Evolutionary conservation across 768 basidiomycete genomes (phyloP).

Genomic region (Rhodotorula babjevae): DNA sequence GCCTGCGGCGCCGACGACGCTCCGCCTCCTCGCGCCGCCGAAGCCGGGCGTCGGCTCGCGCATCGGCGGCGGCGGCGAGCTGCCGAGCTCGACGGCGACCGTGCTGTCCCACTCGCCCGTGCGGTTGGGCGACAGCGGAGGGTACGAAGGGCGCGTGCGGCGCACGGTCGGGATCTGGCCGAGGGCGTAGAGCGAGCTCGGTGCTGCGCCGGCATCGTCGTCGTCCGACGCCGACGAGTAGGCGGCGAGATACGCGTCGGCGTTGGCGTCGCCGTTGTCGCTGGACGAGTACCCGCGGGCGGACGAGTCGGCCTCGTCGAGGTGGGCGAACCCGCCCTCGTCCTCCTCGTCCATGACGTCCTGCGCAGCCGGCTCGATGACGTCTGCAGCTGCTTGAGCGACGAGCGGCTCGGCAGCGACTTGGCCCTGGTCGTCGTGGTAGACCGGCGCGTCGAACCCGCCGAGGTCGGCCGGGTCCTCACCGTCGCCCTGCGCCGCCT

Average conservation of each 20-base stretch:
- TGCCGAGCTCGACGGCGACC: not conserved
- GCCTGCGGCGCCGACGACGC: too few relatives aligned
- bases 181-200: too few relatives aligned
- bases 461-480: not conserved
- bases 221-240: too few relatives aligned
- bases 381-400: not conserved
- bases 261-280: not conserved
- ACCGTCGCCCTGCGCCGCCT: not conserved
- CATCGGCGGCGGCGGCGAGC: not conserved
- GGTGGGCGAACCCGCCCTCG: not conserved
- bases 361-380: not conserved
- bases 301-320: not conserved
- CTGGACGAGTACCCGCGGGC: not conserved
- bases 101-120: slow-evolving; percentile 16
- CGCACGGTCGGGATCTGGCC: not conserved
- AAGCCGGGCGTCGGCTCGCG: not conserved
- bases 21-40: too few relatives aligned
- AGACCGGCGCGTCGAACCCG: not conserved
- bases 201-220: not conserved
- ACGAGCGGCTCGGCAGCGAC: not conserved
- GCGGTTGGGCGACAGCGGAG: slow-evolving; percentile 17
- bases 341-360: too few relatives aligned
- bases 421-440: not conserved
- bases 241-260: too few relatives aligned
- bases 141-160: slow-evolving; percentile 6